Conservation (phyloP, 257 asterid genomes). For the Fraxinus anomala region DNA sequence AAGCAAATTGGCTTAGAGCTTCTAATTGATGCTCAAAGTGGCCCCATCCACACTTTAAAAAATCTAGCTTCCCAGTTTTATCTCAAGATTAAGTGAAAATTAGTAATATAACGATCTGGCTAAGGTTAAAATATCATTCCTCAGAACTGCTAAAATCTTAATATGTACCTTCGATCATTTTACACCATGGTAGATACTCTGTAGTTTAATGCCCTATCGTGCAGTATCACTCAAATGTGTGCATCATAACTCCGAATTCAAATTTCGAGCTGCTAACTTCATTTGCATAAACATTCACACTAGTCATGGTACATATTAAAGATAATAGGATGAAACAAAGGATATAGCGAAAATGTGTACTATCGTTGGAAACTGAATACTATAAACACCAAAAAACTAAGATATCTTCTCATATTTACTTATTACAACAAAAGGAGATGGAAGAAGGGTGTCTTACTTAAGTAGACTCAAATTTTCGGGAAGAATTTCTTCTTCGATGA, state of each 20-base stretch:
- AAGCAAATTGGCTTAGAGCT: background rate
- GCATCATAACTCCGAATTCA: background rate
- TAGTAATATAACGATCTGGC: background rate
- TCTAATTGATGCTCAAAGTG: background rate
- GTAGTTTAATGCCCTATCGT: background rate
- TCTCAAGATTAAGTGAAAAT: background rate
- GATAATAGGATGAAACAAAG: background rate
- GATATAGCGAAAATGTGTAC: background rate
- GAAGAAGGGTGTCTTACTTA: conserved; percentile 32
- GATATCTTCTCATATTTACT: background rate
- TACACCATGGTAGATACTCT: background rate
- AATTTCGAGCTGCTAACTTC: background rate
- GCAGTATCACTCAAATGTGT: background rate
- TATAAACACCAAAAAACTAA: background rate
- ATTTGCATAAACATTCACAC: background rate
- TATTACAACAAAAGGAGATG: background rate
- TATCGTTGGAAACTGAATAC: background rate
- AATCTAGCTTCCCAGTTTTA: background rate
- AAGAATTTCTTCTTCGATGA: conserved; percentile 26
- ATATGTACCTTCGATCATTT: background rate
- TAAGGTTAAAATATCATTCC: background rate
- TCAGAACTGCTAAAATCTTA: background rate
- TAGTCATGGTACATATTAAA: background rate
- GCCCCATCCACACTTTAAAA: background rate
- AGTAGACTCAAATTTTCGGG: conserved; percentile 31